Conservation (phyloP, 495 filamentous ascomycete genomes). For the Lindgomyces ingoldianus region DNA sequence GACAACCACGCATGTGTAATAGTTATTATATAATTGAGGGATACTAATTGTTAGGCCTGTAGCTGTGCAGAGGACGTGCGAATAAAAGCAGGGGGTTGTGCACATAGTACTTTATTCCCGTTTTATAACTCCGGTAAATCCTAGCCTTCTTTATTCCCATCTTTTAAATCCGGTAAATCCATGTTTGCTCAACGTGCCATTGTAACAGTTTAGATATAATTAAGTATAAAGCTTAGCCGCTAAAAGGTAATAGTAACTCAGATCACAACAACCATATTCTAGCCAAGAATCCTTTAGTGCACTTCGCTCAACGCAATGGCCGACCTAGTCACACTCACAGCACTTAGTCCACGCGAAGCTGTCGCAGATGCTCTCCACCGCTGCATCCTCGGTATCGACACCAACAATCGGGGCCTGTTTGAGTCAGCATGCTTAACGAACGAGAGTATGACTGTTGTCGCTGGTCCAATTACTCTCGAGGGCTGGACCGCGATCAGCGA, state of each 20-base stretch:
- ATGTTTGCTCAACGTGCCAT: constrained; percentile 9
- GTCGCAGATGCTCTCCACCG: constrained; percentile 36
- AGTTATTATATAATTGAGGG: too few relatives aligned
- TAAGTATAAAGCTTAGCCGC: constrained; percentile 21
- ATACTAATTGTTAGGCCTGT: constrained; percentile 5
- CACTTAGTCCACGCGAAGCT: constrained; percentile 30
- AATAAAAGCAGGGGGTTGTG: neutral
- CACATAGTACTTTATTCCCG: constrained; percentile 2
- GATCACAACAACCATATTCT: constrained; percentile 15
- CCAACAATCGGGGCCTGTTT: constrained; percentile 26
- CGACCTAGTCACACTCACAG: constrained; percentile 23
- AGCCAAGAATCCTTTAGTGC: constrained; percentile 13
- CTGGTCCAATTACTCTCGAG: constrained; percentile 15
- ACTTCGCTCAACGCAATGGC: constrained; percentile 21
- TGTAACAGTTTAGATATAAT: constrained; percentile 8
- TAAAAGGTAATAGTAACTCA: constrained; percentile 7
- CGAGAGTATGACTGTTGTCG: constrained; percentile 19
- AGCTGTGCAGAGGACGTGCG: neutral
- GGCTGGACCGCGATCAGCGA: constrained; percentile 24
- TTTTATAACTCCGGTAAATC: constrained; percentile 12
- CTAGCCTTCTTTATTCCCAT: neutral
- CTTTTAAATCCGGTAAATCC: constrained; percentile 21
- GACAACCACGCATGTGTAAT: too few relatives aligned
- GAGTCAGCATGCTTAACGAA: constrained; percentile 24
- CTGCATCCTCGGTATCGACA: constrained; percentile 33